Evolutionary conservation across 179 eudicot species (phyloP), one percentile per base, ranked within the genome.

Genomic region (Silene vulgaris): DNA sequence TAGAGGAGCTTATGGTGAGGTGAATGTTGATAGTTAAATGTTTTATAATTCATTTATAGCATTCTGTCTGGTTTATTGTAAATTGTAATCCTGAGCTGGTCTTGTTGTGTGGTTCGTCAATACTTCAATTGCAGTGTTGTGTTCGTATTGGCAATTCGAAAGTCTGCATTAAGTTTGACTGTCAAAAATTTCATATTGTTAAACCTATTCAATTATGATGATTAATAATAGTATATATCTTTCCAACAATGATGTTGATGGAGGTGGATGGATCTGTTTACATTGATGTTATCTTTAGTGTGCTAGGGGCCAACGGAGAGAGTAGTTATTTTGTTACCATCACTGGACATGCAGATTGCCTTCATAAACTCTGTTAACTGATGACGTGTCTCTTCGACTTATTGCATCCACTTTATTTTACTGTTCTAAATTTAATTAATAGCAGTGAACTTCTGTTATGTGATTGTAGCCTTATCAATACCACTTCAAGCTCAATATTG

Each of bases 1-100:
- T 2, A 82, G 89, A 80, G 95, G 95, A 54, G 91, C 95, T 65
- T 90, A 85, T 84, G 95, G 91, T 45, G 91, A 88, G 95, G 95
- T 90, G 74, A 28, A 77, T 13, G 8, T 6, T 69, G 5, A 1
- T n/a, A 3, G 54, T 69, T 32, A 32, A 12, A 29, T 29, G 16
- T 26, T 65, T 65, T 32, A 8, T 63, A 23, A 23, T 23, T 32
- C 37, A 13, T 63, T 28, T 5, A 29, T 26, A 21, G 37, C 37
- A 32, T 32, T 32, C 37, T 60, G 23, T 48, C 23, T 60, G 28
- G 11, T 48, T 8, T 48, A 7, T 20, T 19, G 20, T 21, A 60
- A 54, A 4, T 54, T 54, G 19, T 16, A 54, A 54, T 54, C n/a
- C 20, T 12, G 54, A 48, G 54, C 54, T 8, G 60, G 2, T 3